Conservation (phyloP, 257 asterid genomes). For the Gentiana dahurica region DNA sequence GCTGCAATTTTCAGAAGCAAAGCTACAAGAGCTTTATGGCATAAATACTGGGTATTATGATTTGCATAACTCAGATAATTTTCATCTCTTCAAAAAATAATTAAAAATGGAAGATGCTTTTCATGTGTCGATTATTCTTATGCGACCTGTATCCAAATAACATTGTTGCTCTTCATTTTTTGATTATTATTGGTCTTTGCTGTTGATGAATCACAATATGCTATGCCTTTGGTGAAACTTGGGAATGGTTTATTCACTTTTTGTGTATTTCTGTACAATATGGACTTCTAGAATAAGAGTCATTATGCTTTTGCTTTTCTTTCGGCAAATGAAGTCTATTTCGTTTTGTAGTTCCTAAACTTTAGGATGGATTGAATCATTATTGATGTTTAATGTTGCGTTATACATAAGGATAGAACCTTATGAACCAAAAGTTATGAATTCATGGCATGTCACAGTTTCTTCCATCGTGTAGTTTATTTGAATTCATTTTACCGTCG, state of each 20-base stretch:
- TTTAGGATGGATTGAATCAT: too few relatives aligned
- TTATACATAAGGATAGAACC: not conserved
- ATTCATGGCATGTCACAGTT: not conserved
- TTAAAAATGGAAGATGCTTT: not conserved
- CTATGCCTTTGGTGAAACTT: too few relatives aligned
- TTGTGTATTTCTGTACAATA: too few relatives aligned
- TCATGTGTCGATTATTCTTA: not conserved
- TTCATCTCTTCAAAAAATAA: not conserved
- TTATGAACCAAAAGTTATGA: not conserved
- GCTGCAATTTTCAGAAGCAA: slow-evolving; percentile 69
- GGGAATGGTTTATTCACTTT: too few relatives aligned
- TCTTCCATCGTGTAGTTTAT: not conserved
- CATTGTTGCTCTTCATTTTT: not conserved
- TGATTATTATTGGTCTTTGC: too few relatives aligned
- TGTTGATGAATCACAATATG: too few relatives aligned
- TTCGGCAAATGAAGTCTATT: not conserved
- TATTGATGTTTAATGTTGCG: too few relatives aligned
- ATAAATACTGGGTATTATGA: slow-evolving; percentile 76
- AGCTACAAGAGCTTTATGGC: slow-evolving; percentile 83
- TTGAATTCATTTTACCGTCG: slow-evolving; percentile 1
- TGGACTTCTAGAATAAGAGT: too few relatives aligned
- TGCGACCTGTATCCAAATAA: not conserved
- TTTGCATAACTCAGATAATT: slow-evolving; percentile 3
- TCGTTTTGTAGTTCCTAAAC: too few relatives aligned
- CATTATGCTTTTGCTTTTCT: not conserved